Percentiles rank a stretch among this genome's conserved stretches.
phyloP scores from a whole-genome alignment of 2,329 filamentous ascomycete genomes.

The Exophiala xenobiotica region DNA sequence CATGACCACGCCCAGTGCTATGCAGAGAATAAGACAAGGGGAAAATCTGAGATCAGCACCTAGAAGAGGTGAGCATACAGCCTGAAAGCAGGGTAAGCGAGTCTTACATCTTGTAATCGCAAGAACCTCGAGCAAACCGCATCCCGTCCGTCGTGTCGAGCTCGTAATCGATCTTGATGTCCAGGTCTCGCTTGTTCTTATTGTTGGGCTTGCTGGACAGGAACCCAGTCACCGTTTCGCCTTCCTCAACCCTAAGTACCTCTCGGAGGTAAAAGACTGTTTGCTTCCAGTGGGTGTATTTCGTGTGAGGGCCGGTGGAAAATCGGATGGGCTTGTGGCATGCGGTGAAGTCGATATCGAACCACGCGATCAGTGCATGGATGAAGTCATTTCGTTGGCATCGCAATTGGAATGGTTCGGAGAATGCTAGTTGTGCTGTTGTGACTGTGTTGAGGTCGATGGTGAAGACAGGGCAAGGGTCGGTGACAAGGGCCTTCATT shows the following conservation, averaged over 20 bases:
- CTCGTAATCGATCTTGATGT: slow-evolving; percentile 82
- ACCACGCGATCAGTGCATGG: slow-evolving; percentile 96
- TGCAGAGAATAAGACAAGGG: slow-evolving; percentile 30
- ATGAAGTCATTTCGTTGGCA: slow-evolving; percentile 89
- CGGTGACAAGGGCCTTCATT: slow-evolving; percentile 93
- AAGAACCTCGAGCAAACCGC: slow-evolving; percentile 66
- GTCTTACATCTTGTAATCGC: slow-evolving; percentile 69
- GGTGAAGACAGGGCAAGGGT: slow-evolving; percentile 78
- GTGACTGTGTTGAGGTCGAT: slow-evolving; percentile 93
- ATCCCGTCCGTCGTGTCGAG: slow-evolving; percentile 73
- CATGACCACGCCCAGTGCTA: slow-evolving; percentile 19
- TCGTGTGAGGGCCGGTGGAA: slow-evolving; percentile 95
- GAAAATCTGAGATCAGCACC: neutral
- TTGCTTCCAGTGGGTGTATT: slow-evolving; percentile 99
- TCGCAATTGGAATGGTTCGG: slow-evolving; percentile 70
- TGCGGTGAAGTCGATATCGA: slow-evolving; percentile 96
- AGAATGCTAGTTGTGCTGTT: slow-evolving; percentile 79
- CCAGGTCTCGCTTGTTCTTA: slow-evolving; percentile 91
- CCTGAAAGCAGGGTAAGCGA: neutral
- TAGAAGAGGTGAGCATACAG: too few relatives aligned
- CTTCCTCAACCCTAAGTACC: slow-evolving; percentile 84
- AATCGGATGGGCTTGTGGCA: slow-evolving; percentile 98
- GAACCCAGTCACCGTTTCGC: slow-evolving; percentile 72
- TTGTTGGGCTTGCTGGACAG: slow-evolving; percentile 84
- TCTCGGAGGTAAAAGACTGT: slow-evolving; percentile 97